Evolutionary conservation across 495 filamentous ascomycete species (phyloP), one percentile per base, ranked within the genome.

Genomic region (Penicillium lagena): DNA sequence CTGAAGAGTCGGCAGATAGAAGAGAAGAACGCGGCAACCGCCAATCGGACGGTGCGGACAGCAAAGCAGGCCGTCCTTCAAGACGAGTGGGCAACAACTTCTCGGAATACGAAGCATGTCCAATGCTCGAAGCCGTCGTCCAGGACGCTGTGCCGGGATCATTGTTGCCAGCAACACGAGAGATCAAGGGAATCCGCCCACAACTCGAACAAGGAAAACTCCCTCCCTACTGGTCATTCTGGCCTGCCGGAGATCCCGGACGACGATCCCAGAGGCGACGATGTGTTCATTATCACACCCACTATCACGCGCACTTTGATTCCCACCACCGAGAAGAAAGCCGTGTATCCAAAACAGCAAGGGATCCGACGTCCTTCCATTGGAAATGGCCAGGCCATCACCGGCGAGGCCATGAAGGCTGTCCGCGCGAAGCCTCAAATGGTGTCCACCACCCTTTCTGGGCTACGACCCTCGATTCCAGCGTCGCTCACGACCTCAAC

Each of bases 261-360:
- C 22, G 57, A 55, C 29, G 42, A 27, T n/a, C 49, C 40, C 7
- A 40, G 46, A 10, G 58, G 56, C 8, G 62, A 70, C 62, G 61
- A 73, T 72, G 67, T 66, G 49, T 67, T 69, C 68, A 75, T 67
- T 64, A 72, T 62, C 68, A 75, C 62, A 65, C 67, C 67, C 61
- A 72, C 64, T 64, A 66, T 64, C 65, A 68, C 63, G 42, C 66
- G 58, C 54, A 68, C 63, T 52, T 54, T 64, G 58, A 54, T 66
- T 38, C 56, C 58, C 12, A 53, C 42, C 1, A 39, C 54, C 34
- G 58, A 56, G 37, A 47, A 49, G n/a, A 56, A 49, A 39, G 15
- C 42, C 6, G 38, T 37, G 37, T 12, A 15, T 39, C 38, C 45
- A 35, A 61, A 56, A 40, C 44, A 46, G 7, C 49, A 50, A 45